Percentiles rank a stretch among this genome's conserved stretches.
These are phyloP conservation scores for Gentiana dahurica DNA, from an alignment of 257 asterid species.

Conservation along the genomic window DNA sequence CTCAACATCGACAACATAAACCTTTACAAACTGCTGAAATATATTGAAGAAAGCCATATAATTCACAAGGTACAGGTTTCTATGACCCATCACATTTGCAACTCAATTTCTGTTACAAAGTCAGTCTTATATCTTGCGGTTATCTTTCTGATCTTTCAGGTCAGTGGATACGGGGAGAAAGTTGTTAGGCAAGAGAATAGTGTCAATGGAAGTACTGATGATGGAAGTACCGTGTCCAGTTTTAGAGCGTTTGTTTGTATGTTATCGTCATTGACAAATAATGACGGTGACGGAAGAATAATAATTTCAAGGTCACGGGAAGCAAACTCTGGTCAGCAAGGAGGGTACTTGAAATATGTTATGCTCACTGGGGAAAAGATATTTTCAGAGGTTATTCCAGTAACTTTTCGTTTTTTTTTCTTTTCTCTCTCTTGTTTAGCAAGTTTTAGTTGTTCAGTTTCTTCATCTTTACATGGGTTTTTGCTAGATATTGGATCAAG, in stretches of 20 bases:
- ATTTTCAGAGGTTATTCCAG: constrained; percentile 67
- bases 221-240: constrained; percentile 70
- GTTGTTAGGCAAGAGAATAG: constrained; percentile 29
- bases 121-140: constrained; percentile 9
- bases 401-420: not conserved
- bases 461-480: constrained; percentile 2
- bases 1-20: constrained; percentile 92
- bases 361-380: constrained; percentile 96
- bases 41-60: constrained; percentile 76
- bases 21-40: constrained; percentile 56
- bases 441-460: not conserved
- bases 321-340: constrained; percentile 35
- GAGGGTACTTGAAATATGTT: constrained; percentile 76
- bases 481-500: constrained; percentile 52
- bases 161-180: constrained; percentile 77
- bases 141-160: constrained; percentile 30
- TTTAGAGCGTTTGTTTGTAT: constrained; percentile 59
- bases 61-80: constrained; percentile 58
- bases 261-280: constrained; percentile 66
- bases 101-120: constrained; percentile 6
- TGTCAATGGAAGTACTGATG: constrained; percentile 24
- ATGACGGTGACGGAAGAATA: constrained; percentile 72
- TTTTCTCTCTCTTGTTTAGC: not conserved
- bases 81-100: constrained; percentile 5
- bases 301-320: constrained; percentile 45